phyloP scores from a whole-genome alignment of 108 stramenopile species.

The Cyclotella cryptica region DNA sequence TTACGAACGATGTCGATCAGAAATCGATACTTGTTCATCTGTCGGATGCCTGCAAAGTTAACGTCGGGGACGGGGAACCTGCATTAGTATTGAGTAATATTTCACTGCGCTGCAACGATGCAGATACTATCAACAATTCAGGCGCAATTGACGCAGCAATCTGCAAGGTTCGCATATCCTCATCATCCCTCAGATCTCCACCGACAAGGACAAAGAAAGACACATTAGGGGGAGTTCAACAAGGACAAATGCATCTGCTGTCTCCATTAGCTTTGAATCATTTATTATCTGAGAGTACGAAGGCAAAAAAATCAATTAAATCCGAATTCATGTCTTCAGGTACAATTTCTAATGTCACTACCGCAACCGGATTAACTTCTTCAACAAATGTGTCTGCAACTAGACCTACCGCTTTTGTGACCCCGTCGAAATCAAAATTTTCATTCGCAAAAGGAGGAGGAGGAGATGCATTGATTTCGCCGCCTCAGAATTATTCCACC shows the following conservation, averaged over 20 bases:
- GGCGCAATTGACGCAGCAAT: not conserved
- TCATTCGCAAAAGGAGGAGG: slow-evolving; percentile 71
- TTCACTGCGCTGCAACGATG: not conserved
- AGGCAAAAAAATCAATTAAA: too few species aligned
- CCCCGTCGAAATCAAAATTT: slow-evolving; percentile 60
- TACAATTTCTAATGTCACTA: not conserved
- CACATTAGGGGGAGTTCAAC: not conserved
- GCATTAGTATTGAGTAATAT: slow-evolving; percentile 23
- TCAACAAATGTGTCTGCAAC: not conserved
- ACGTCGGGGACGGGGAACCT: slow-evolving; percentile 31
- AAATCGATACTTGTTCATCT: slow-evolving; percentile 20
- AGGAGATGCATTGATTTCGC: slow-evolving; percentile 57
- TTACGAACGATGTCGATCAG: slow-evolving; percentile 19
- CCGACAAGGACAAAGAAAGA: not conserved
- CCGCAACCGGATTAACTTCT: not conserved
- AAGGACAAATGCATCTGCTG: not conserved
- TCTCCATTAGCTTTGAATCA: not conserved
- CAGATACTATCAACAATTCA: not conserved
- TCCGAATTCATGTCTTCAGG: too few species aligned
- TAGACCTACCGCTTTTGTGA: too few species aligned
- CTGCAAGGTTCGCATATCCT: slow-evolving; percentile 24
- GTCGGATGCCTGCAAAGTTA: slow-evolving; percentile 30
- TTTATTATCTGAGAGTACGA: not conserved
- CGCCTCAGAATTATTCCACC: slow-evolving; percentile 11
- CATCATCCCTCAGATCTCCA: not conserved